Base-by-base conservation (phyloP, 2,329 filamentous ascomycete genomes). In the Phyllosticta citriasiana region DNA sequence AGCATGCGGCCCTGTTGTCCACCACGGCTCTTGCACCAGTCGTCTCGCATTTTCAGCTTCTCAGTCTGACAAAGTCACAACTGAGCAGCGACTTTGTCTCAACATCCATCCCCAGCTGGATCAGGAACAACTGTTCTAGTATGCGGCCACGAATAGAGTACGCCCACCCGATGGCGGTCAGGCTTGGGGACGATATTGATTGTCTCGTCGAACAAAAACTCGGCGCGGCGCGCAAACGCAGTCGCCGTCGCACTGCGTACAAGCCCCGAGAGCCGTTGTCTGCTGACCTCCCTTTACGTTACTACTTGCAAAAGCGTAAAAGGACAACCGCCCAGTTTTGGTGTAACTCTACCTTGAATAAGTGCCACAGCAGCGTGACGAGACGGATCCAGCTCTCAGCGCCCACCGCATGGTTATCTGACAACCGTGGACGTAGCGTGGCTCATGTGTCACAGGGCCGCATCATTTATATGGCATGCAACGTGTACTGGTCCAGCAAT, bases 331-430 rank as follows among this genome's bases (percentile, higher is more conserved):
- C 22, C 58, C 25, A 60, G 26, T 30, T 50, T 33, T 54, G 33
- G 47, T 19, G 33, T 50, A 22, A 55, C 58, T 27, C n/a, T 25
- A 55, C 35, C 26, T 24, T 24, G 58, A 55, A 53, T 53, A 60
- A 50, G 58, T 60, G n/a, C 33, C 53, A 60, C 58, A 55, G 30
- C 53, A 60, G 53, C 10, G 33, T 60, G 58, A 60, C 53, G 53
- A 40, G 53, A 51, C 58, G 53, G 58, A 35, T 55, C 52, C 58
- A 55, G 58, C 58, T 60, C 58, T 60, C 55, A 53, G 58, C 58
- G 24, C 33, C 25, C 53, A 53, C 53, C 58, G 58, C 58, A 53
- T 60, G 58, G 58, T 53, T 60, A 33, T 55, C 53, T 60, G 53
- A 33, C 54, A 35, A 50, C 54, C 59, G 35, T 54, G 50, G 25